Evolutionary conservation across 345 rosid species (phyloP).

Genomic region (Sisymbrium altissimum): DNA sequence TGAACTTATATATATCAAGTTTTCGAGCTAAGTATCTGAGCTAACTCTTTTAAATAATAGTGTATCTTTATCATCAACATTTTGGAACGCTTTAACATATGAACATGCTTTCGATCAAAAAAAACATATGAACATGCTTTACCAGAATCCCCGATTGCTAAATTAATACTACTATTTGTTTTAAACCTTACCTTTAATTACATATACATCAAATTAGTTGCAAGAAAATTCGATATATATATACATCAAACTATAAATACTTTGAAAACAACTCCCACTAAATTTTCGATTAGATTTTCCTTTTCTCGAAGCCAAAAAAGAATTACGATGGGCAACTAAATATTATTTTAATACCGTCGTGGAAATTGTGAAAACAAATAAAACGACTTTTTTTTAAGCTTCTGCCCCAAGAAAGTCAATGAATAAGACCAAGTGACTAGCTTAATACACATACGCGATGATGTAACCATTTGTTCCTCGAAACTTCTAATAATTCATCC

Average conservation of each 20-base stretch:
- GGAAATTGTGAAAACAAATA: conserved; percentile 6
- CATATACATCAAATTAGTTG: no score
- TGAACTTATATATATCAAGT: background rate
- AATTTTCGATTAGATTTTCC: background rate
- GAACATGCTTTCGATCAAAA: no score
- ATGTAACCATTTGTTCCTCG: conserved; percentile 5
- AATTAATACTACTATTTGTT: background rate
- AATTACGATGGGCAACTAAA: background rate
- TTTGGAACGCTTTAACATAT: no score
- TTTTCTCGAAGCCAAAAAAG: background rate
- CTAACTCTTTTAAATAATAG: background rate
- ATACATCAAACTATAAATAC: background rate
- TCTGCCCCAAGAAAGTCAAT: conserved; percentile 4
- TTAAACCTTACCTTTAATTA: background rate
- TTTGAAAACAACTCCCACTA: background rate
- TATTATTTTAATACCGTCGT: background rate
- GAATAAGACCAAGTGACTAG: background rate
- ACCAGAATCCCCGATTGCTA: background rate
- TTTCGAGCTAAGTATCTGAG: background rate
- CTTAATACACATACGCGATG: conserved; percentile 9
- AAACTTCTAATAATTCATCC: conserved; percentile 13
- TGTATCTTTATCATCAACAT: background rate
- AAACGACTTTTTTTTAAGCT: background rate
- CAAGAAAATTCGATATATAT: background rate
- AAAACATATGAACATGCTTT: no score